Base-by-base conservation (phyloP, 441 rosid genomes). In the Aquilaria agallochum region DNA sequence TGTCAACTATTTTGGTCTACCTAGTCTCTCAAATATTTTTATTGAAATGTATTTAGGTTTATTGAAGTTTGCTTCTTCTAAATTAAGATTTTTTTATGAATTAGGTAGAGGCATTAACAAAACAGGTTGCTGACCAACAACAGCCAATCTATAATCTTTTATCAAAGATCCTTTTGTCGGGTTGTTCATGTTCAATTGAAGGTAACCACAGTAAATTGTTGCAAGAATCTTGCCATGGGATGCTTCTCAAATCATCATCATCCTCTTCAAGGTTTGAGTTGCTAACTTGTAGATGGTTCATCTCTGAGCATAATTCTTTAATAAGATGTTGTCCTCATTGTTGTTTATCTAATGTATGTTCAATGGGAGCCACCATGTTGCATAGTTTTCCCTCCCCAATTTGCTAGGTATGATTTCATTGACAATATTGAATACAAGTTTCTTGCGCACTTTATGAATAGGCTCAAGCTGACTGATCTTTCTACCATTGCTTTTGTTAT, bases 381-480 rank as follows among this genome's bases (percentile, higher is more conserved):
- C 62, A 55, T 79, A 71, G 67, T 71, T 69, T 67, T 75, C 78
- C 34, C 58, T 69, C 36, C 56, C 71, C 31, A 83, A 74, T 62
- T 78, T 92, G 49, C 71, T 74, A 50, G 69, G 74, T 56, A 90
- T 73, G 74, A 84, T 82, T 75, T 92, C 92, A 59, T 89, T 86
- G 63, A 83, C 85, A 59, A 77, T 76, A 76, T 95, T 94, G 46
- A 90, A 90, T 56, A 90, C 53, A 30, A 92, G 89, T 72, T 83
- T 85, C 76, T 96, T 84, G 62, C 65, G 76, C 73, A 70, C 69
- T 73, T 66, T 84, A 69, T 75, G 79, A 34, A 68, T 62, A 50
- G 59, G 60, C 58, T 83, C 73, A 9, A 64, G 52, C 59, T 70
- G 75, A 56, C 65, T 63, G 34, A 64, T 53, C 54, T 65, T 73